Evolutionary conservation across 352 stramenopile genomes (phyloP).

Genomic region (Globisporangium splendens): DNA sequence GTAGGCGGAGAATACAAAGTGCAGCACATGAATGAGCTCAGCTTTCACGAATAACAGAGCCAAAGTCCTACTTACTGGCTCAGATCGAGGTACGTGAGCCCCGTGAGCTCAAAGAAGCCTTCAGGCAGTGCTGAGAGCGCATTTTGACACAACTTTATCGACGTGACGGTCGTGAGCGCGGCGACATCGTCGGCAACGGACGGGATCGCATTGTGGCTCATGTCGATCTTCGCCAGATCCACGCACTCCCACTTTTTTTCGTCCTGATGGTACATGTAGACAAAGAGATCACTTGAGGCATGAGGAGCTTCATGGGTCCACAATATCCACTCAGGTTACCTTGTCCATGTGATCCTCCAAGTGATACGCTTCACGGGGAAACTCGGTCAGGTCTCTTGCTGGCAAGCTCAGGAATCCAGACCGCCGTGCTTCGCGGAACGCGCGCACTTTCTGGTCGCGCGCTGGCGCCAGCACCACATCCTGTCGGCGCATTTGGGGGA

Average conservation of each 20-base stretch:
- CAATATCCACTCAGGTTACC: slow-evolving; percentile 8
- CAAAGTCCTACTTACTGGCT: slow-evolving; percentile 48
- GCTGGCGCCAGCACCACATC: slow-evolving; percentile 57
- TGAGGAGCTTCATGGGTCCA: too few relatives aligned
- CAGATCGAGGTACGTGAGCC: slow-evolving; percentile 63
- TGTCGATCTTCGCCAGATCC: slow-evolving; percentile 73
- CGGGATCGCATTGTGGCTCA: slow-evolving; percentile 76
- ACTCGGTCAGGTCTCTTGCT: slow-evolving; percentile 45
- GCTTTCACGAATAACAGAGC: too few relatives aligned
- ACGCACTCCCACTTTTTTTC: slow-evolving; percentile 86
- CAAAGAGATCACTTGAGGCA: neutral
- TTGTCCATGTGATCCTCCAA: slow-evolving; percentile 80
- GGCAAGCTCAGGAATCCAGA: slow-evolving; percentile 62
- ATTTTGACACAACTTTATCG: slow-evolving; percentile 75
- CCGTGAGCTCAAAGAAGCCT: slow-evolving; percentile 60
- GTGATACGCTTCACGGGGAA: slow-evolving; percentile 68
- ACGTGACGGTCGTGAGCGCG: slow-evolving; percentile 43
- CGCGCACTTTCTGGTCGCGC: slow-evolving; percentile 46
- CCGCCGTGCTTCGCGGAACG: slow-evolving; percentile 61
- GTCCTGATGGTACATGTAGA: slow-evolving; percentile 26
- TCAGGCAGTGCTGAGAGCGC: slow-evolving; percentile 47
- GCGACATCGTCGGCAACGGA: slow-evolving; percentile 52
- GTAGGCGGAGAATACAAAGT: neutral
- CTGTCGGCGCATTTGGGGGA: slow-evolving; percentile 20
- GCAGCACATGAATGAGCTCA: too few relatives aligned